phyloP scores from a whole-genome alignment of 371 early-diverging fungal genomes.

The Saksenaea vasiformis region DNA sequence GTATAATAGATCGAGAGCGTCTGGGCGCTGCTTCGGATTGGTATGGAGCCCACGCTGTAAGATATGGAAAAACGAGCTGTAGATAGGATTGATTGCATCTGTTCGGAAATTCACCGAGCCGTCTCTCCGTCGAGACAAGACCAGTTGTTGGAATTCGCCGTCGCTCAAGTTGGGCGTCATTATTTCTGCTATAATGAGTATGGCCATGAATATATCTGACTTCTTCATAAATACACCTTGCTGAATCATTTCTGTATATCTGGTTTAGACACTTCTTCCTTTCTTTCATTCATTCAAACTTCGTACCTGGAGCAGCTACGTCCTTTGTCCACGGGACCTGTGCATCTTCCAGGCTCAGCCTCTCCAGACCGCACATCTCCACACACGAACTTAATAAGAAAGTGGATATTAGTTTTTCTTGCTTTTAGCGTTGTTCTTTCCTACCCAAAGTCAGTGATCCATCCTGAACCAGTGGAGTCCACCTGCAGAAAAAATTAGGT shows the following conservation, averaged over 20 bases:
- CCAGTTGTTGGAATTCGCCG: constrained; percentile 14
- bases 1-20: neutral
- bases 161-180: constrained; percentile 28
- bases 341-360: constrained; percentile 7
- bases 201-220: constrained; percentile 46
- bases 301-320: constrained; percentile 38
- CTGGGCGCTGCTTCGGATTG: neutral
- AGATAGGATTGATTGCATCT: constrained; percentile 11
- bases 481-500: constrained; percentile 12
- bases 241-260: constrained; percentile 25
- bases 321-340: constrained; percentile 32
- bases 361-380: constrained; percentile 14
- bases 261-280: neutral
- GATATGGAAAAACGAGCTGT: constrained; percentile 9
- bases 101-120: constrained; percentile 20
- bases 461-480: constrained; percentile 31
- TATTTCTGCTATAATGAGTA: constrained; percentile 28
- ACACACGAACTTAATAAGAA: constrained; percentile 28
- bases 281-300: neutral
- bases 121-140: constrained; percentile 10
- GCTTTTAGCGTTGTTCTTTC: neutral
- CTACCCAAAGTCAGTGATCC: constrained; percentile 44
- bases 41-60: constrained; percentile 43
- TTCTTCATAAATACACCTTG: constrained; percentile 20
- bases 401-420: neutral